These are phyloP conservation scores for Tylopilus plumbeoviolaceoides DNA, from an alignment of 768 basidiomycete species.

Conservation along the genomic window DNA sequence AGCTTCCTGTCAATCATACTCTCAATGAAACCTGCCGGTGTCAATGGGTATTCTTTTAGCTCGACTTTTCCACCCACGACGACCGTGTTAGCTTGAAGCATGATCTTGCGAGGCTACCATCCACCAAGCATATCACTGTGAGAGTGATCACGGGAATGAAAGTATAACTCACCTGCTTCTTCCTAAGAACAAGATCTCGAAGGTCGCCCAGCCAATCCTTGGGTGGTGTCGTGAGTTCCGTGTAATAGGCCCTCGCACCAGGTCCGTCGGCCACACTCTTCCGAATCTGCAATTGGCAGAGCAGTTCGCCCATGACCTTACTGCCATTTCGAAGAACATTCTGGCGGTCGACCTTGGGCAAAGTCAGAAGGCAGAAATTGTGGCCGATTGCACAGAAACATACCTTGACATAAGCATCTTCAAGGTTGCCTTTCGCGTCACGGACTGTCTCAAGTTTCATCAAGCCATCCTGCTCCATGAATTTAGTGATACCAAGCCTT, in stretches of 20 bases:
- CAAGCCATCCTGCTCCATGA: slow-evolving; percentile 67
- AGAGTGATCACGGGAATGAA: background rate
- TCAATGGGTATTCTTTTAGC: slow-evolving; percentile 77
- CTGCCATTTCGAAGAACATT: slow-evolving; percentile 63
- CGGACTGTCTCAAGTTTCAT: slow-evolving; percentile 68
- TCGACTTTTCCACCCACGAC: slow-evolving; percentile 63
- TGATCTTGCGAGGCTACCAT: slow-evolving; percentile 72
- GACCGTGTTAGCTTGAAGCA: slow-evolving; percentile 80
- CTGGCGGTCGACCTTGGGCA: slow-evolving; percentile 61
- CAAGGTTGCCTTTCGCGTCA: slow-evolving; percentile 50
- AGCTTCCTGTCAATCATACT: slow-evolving; percentile 74
- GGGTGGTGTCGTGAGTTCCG: slow-evolving; percentile 69
- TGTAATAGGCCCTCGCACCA: slow-evolving; percentile 77
- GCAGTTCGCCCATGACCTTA: slow-evolving; percentile 64
- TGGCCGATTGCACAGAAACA: slow-evolving; percentile 16
- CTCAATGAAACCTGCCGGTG: slow-evolving; percentile 69
- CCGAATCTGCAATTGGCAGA: slow-evolving; percentile 77
- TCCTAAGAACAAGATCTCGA: slow-evolving; percentile 70
- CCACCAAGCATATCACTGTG: background rate
- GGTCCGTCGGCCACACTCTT: slow-evolving; percentile 83
- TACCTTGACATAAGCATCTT: slow-evolving; percentile 69
- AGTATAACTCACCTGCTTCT: slow-evolving; percentile 59
- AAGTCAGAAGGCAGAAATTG: slow-evolving; percentile 1
- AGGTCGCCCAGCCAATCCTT: slow-evolving; percentile 72
- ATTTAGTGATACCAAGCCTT: slow-evolving; percentile 80